Conservation (phyloP, 129 eudicot species). For the Flaveria robusta region DNA sequence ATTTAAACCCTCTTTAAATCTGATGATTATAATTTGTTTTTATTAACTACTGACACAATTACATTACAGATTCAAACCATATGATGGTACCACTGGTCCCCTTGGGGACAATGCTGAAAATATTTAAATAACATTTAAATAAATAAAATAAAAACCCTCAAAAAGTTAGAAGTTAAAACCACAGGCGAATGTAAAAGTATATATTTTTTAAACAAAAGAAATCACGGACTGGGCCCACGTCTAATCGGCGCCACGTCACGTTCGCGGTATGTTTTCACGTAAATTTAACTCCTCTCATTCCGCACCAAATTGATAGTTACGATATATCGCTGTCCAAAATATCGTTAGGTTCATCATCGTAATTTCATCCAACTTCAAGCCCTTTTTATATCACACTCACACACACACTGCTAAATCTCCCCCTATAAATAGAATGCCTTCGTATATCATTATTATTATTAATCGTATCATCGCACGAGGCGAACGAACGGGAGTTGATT, state of each 20-base stretch:
- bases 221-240: not conserved
- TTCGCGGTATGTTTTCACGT: constrained; percentile 19
- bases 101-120: no score
- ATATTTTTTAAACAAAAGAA: not conserved
- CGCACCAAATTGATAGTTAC: constrained; percentile 29
- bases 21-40: no score
- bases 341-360: constrained; percentile 36
- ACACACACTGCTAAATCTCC: constrained; percentile 8
- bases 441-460: not conserved
- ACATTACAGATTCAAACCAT: no score
- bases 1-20: no score
- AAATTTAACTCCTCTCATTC: not conserved
- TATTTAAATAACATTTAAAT: no score
- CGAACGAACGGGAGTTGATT: constrained; percentile 30
- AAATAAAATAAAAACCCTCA: not conserved
- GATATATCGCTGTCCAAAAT: constrained; percentile 23
- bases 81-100: no score
- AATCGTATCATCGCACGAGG: constrained; percentile 8
- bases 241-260: constrained; percentile 32
- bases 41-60: no score
- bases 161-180: no score
- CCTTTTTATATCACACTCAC: constrained; percentile 12
- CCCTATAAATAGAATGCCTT: constrained; percentile 33
- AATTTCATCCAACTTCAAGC: constrained; percentile 36
- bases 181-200: not conserved